Evolutionary conservation across 2,329 filamentous ascomycete genomes (phyloP).

Genomic region (Pseudonectria buxi): DNA sequence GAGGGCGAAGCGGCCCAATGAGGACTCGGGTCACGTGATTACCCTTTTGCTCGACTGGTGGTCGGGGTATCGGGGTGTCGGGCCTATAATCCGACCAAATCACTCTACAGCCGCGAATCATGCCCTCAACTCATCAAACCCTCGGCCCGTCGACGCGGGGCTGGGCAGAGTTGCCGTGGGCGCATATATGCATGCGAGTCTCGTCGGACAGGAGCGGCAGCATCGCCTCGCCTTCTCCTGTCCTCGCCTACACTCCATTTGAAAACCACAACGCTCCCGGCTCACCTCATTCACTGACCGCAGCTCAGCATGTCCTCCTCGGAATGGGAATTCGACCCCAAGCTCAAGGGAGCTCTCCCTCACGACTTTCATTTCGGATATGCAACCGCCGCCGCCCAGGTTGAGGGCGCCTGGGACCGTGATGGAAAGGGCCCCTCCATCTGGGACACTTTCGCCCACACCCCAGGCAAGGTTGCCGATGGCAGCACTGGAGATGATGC

Average conservation of each 20-base stretch:
- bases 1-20: background rate
- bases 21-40: conserved; percentile 4
- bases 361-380: conserved; percentile 8
- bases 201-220: too few relatives aligned
- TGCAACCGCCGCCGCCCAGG: conserved; percentile 6
- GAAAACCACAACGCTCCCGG: too few relatives aligned
- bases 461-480: conserved; percentile 32
- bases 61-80: conserved; percentile 4
- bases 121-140: background rate
- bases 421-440: conserved; percentile 36
- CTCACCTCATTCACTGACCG: too few relatives aligned
- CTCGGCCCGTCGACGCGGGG: conserved; percentile 5
- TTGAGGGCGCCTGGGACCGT: conserved; percentile 34
- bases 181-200: background rate
- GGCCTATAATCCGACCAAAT: conserved; percentile 3
- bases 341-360: conserved; percentile 4
- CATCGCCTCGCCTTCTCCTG: too few relatives aligned
- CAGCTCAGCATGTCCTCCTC: conserved; percentile 1
- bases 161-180: background rate
- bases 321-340: conserved; percentile 5
- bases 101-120: conserved; percentile 6
- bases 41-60: background rate
- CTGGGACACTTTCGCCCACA: conserved; percentile 35
- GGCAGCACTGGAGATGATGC: conserved; percentile 33
- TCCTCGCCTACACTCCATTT: too few relatives aligned